Evolutionary conservation across 108 stramenopile species (phyloP).

Genomic region (Nannochloropsis gaditana): DNA sequence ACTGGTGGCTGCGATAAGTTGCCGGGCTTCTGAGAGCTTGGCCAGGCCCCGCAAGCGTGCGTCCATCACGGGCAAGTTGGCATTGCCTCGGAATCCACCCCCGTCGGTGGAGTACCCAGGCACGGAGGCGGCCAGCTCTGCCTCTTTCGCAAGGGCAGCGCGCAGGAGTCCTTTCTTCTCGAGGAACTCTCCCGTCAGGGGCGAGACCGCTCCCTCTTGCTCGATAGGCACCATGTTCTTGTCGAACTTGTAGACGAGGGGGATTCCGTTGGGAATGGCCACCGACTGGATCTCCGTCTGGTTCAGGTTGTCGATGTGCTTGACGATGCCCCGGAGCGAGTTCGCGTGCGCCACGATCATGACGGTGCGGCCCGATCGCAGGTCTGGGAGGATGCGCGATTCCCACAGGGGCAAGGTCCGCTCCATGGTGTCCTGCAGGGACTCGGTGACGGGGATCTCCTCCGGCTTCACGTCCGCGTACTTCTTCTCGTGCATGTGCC

Average conservation of each 20-base stretch:
- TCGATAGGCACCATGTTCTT: slow-evolving; percentile 67
- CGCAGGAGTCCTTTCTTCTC: slow-evolving; percentile 62
- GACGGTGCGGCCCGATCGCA: slow-evolving; percentile 73
- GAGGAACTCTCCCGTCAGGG: slow-evolving; percentile 22
- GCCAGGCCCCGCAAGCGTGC: neutral
- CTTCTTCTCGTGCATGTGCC: slow-evolving; percentile 70
- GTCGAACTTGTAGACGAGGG: slow-evolving; percentile 64
- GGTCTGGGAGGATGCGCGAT: slow-evolving; percentile 67
- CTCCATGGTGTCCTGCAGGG: slow-evolving; percentile 72
- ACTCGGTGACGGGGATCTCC: slow-evolving; percentile 75
- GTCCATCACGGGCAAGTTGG: slow-evolving; percentile 2
- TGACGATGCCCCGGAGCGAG: slow-evolving; percentile 66
- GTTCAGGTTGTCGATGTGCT: slow-evolving; percentile 61
- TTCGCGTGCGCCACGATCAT: slow-evolving; percentile 86
- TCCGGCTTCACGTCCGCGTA: slow-evolving; percentile 64
- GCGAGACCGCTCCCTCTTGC: slow-evolving; percentile 34
- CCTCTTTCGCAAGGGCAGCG: slow-evolving; percentile 72
- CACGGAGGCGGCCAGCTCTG: slow-evolving; percentile 59
- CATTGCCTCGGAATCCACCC: neutral
- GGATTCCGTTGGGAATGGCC: slow-evolving; percentile 68
- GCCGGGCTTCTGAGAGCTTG: neutral
- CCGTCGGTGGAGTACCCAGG: slow-evolving; percentile 1
- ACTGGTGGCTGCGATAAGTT: neutral
- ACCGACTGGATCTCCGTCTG: slow-evolving; percentile 71
- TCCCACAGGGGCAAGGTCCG: slow-evolving; percentile 75